These are phyloP conservation scores for Rhodomyrtus tomentosa DNA, from an alignment of 345 rosid species.

Conservation along the genomic window DNA sequence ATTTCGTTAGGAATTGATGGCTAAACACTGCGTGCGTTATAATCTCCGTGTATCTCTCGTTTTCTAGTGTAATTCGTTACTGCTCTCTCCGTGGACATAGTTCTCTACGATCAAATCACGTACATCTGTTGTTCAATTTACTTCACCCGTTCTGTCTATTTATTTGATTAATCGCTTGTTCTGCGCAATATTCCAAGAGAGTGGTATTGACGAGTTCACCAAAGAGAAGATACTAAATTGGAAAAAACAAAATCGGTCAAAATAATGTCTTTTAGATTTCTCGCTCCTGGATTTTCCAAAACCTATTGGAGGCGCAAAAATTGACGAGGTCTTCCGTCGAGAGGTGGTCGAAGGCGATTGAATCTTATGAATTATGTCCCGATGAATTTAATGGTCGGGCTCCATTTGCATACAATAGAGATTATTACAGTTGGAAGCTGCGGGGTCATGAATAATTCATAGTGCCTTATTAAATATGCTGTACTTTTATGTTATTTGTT, in stretches of 20 bases:
- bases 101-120: too few species aligned
- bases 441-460: neutral
- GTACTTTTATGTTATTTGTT: neutral
- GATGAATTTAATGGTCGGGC: neutral
- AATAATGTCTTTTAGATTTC: neutral
- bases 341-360: neutral
- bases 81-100: too few species aligned
- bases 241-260: neutral
- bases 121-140: too few species aligned
- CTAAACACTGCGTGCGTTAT: too few species aligned
- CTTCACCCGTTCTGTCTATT: too few species aligned
- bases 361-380: neutral
- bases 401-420: neutral
- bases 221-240: neutral
- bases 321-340: neutral
- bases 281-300: neutral
- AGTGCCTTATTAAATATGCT: neutral
- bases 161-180: too few species aligned
- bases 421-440: neutral
- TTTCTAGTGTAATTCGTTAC: too few species aligned
- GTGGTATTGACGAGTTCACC: neutral
- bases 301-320: neutral
- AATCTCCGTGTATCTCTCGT: too few species aligned
- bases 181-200: too few species aligned
- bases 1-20: too few species aligned